phyloP scores from a whole-genome alignment of 2,329 filamentous ascomycete species.

The Fusarium pseudonygamai region DNA sequence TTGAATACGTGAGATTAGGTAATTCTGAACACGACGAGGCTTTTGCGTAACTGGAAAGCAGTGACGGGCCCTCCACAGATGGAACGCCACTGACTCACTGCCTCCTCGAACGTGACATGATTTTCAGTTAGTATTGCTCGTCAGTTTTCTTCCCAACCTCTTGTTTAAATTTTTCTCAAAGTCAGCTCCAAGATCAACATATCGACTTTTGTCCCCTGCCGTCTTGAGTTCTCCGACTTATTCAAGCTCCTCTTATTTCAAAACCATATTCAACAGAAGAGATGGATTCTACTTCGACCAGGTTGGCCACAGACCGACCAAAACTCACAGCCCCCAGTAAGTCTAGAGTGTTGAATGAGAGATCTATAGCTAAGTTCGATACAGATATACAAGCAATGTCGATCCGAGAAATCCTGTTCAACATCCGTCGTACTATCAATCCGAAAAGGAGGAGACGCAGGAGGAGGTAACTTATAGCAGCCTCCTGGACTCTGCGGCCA shows the following conservation, averaged over 20 bases:
- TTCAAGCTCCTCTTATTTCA: fast-evolving
- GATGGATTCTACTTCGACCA: fast-evolving
- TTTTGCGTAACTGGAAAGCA: neutral
- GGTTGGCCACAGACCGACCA: fast-evolving
- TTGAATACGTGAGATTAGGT: neutral
- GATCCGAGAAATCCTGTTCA: neutral
- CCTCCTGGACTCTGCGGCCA: neutral
- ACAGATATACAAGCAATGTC: neutral
- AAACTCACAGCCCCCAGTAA: fast-evolving
- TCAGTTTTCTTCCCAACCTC: neutral
- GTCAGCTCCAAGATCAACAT: neutral
- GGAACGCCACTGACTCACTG: neutral
- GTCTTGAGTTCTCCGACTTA: neutral
- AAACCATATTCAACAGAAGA: neutral
- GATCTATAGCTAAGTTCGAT: neutral
- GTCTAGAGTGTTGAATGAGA: neutral
- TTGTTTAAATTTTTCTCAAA: fast-evolving
- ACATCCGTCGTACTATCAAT: neutral
- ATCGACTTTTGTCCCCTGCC: fast-evolving
- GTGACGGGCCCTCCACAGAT: neutral
- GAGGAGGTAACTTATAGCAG: neutral
- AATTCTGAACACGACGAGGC: neutral
- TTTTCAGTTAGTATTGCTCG: neutral
- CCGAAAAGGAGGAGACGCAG: neutral
- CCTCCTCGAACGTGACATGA: fast-evolving